Base-by-base conservation (phyloP, 1,284 basidiomycete genomes). In the Ceratobasidium papillatum region DNA sequence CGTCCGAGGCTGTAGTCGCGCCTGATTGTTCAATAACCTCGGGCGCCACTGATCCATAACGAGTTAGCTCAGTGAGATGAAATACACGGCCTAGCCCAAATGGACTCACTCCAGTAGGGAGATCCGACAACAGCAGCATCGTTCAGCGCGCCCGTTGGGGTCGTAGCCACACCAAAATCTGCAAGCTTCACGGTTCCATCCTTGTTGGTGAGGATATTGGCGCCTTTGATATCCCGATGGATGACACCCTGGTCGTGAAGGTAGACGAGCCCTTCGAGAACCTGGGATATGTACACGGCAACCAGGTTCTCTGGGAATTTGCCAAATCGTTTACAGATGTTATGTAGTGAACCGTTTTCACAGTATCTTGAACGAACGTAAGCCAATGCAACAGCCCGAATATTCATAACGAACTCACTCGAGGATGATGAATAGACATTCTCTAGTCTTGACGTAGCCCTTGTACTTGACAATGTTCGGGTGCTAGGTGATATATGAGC, bases 401-500 rank as follows among this genome's bases (percentile, higher is more conserved):
- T 19, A 7, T 25, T 27, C 22, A 43, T 62, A 43, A 25, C 47
- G 8, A 81, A 78, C 87, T 75, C 77, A 95, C 91, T 98, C 96
- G 74, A 99, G 88, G 78, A 99, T 95, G 83, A 99, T 99, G 83
- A 97, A 98, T 77, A 99, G 86, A 81, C 91, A 95, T 80, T 98
- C 94, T 74, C 91, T 90, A 71, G 95, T 97, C 85, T 96, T 96
- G 81, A 96, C 94, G 79, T 96, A 99, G 22, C 97, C 96, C 80
- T 98, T 97, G 85, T 99, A 99, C 84, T 99, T 98, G 81, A 99
- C 97, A 80, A 99, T 99, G 82, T 99, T 99, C 49, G 93, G 88
- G 77, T 89, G 85, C 82, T 84, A 77, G 1, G 51, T 14, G 75
- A 68, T 43, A 45, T 25, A 49, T 45, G 27, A 49, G 59, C 19